Evolutionary conservation across 1,284 basidiomycete genomes (phyloP).

Genomic region (Ceraceosorus guamensis): DNA sequence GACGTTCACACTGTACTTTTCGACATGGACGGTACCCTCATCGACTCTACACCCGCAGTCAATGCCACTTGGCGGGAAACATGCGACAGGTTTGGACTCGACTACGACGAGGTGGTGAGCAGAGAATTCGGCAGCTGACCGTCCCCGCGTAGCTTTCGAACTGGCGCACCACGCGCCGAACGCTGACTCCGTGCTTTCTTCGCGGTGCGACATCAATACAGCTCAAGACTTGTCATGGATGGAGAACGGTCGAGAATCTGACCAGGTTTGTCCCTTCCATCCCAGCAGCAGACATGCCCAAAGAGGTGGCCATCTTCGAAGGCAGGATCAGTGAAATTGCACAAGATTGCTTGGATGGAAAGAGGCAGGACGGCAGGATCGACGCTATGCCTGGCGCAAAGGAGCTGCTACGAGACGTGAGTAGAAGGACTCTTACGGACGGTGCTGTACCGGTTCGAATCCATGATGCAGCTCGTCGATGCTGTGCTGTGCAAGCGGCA

Average conservation of each 20-base stretch:
- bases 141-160: too few species aligned
- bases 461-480: too few species aligned
- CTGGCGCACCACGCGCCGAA: too few species aligned
- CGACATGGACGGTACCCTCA: slow-evolving; percentile 48
- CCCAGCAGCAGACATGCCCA: slow-evolving; percentile 23
- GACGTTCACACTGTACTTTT: slow-evolving; percentile 25
- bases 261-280: slow-evolving; percentile 37
- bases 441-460: too few species aligned
- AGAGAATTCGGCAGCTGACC: too few species aligned
- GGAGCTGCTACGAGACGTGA: slow-evolving; percentile 32
- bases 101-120: slow-evolving; percentile 35
- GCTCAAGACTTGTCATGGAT: slow-evolving; percentile 41
- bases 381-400: slow-evolving; percentile 45
- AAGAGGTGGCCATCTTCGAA: slow-evolving; percentile 39
- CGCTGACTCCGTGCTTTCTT: too few species aligned
- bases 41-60: slow-evolving; percentile 45
- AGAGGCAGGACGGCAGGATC: slow-evolving; percentile 22
- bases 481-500: too few species aligned
- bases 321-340: slow-evolving; percentile 41
- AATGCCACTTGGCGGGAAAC: slow-evolving; percentile 43
- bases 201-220: background rate
- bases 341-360: slow-evolving; percentile 11
- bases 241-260: slow-evolving; percentile 44
- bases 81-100: slow-evolving; percentile 38
- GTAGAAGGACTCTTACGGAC: background rate